phyloP scores from a whole-genome alignment of 345 rosid genomes.

The Eucalyptus erythrocorys region DNA sequence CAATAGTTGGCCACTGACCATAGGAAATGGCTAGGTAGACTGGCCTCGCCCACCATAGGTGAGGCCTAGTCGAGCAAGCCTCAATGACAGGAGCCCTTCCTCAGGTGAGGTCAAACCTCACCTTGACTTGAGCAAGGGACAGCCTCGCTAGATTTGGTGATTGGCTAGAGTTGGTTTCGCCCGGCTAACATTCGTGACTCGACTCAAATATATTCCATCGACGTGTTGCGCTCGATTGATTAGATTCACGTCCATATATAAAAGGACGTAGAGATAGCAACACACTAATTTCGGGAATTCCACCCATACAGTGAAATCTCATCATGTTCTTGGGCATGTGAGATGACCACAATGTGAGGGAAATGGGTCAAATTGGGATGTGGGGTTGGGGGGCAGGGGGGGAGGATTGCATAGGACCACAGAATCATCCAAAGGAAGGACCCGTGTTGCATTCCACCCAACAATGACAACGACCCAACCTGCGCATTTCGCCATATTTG shows the following conservation, averaged over 20 bases:
- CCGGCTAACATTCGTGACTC: fast-evolving
- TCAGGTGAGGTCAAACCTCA: too few species aligned
- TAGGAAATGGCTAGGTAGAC: background rate
- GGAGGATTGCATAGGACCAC: constrained; percentile 3
- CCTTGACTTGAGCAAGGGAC: fast-evolving
- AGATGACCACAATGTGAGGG: background rate
- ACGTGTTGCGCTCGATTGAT: background rate
- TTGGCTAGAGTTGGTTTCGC: too few species aligned
- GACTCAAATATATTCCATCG: background rate
- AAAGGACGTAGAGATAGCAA: background rate
- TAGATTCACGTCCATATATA: background rate
- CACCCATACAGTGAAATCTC: background rate
- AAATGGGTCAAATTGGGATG: background rate
- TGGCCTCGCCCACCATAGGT: background rate
- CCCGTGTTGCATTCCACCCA: constrained; percentile 1
- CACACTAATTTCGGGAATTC: background rate
- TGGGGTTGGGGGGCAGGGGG: background rate
- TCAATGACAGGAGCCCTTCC: too few species aligned
- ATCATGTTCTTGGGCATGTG: background rate
- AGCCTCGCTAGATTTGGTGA: too few species aligned
- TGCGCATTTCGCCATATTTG: background rate
- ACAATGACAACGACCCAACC: background rate
- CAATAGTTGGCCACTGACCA: background rate
- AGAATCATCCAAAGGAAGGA: background rate
- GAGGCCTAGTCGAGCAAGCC: background rate